phyloP scores from a whole-genome alignment of 169 alveolate species.

The Plasmodium berghei region DNA sequence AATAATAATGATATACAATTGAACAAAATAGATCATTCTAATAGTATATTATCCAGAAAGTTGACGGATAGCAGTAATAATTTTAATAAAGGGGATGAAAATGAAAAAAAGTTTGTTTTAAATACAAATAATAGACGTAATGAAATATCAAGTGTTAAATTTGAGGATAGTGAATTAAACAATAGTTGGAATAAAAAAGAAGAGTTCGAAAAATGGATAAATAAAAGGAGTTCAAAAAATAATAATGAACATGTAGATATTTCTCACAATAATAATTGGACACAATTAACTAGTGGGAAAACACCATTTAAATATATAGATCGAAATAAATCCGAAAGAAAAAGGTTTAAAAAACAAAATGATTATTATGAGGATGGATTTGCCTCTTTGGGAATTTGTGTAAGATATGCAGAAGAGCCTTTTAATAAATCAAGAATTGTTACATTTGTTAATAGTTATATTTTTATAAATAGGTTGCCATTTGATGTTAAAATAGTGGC shows the following conservation, averaged over 20 bases:
- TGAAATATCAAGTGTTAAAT: neutral
- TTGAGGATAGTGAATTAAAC: neutral
- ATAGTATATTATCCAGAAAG: too few species aligned
- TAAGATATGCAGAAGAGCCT: constrained; percentile 87
- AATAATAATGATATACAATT: too few species aligned
- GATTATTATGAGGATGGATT: constrained; percentile 56
- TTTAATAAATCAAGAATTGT: constrained; percentile 85
- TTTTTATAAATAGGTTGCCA: constrained; percentile 85
- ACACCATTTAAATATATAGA: constrained; percentile 1
- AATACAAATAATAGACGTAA: too few species aligned
- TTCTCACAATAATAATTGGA: neutral
- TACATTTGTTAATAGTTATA: constrained; percentile 84
- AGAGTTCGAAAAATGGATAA: neutral
- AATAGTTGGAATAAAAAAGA: neutral
- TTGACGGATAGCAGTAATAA: neutral
- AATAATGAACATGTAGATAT: neutral
- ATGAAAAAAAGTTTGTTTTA: neutral
- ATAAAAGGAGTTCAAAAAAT: neutral
- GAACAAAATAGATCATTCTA: too few species aligned
- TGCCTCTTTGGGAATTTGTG: constrained; percentile 84
- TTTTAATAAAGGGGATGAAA: constrained; percentile 2
- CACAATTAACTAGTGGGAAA: constrained; percentile 2
- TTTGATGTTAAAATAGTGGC: constrained; percentile 80
- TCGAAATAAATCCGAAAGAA: constrained; percentile 20
- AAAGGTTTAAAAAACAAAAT: constrained; percentile 35